Evolutionary conservation across 1,139 yeast species (phyloP), one percentile per base, ranked within the genome.

Genomic region (Kodamaea suecica): DNA sequence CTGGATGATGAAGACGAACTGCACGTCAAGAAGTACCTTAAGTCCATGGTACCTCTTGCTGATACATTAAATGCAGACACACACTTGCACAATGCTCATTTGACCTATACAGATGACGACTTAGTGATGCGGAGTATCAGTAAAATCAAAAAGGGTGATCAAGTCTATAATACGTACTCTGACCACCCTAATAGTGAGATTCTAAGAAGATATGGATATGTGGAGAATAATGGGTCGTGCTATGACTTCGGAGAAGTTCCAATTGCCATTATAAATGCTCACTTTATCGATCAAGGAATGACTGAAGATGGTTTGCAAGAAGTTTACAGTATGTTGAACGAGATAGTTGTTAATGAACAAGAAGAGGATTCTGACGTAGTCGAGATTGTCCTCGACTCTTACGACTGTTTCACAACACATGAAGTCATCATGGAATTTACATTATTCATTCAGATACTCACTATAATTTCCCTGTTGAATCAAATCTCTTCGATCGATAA

Each of bases 1-100:
- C 39, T 30, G 3, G 41, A 31, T 16, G 37, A 40, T 8, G 34
- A 34, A 16, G 36, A 31, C 12, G 28, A 36, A 23, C 31, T 35
- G 6, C 16, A 15, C 9, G 33, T 24, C n/a, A 19, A 27, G 5
- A 12, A 15, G 3, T 73, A 70, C 37, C 64, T 74, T 43, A 90
- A 92, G 53, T 84, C 95, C 0, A 84, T 92, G 95, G 88, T 88
- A 5, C 95, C 97, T 0, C 63, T 88, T 35, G 97, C 97, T 0
- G 97, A 92, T 52, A 80, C 86, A 17, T 63, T 92, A 40, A 92
- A 92, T 51, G 90, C 97, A 1, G 92, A 88, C 51, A 83, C 95
- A 0, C 70, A 71, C 12, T 65, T 73, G n/a, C 80, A 79, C 51
- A 90, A 92, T 56, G 95, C 96, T 4, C 74, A 78, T 37, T 62